Evolutionary conservation across 2,329 filamentous ascomycete genomes (phyloP), one percentile per base, ranked within the genome.

Genomic region (Aureobasidium sp.): DNA sequence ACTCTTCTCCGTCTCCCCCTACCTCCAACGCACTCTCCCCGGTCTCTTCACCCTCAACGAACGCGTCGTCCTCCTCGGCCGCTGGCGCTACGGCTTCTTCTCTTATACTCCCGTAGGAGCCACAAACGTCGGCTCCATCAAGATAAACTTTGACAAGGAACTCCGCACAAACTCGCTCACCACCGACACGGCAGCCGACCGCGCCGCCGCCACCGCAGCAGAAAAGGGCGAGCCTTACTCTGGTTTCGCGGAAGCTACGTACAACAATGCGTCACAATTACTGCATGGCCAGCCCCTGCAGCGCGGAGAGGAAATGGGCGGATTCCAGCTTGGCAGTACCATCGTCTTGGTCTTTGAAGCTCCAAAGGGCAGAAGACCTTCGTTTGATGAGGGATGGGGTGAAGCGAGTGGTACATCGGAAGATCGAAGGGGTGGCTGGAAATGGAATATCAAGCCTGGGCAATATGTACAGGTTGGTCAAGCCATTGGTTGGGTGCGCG

Each of bases 41-140:
- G 93, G 93, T 1, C 84, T 99, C 0, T 99, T 99, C 78, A 97
- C 93, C 0, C 81, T 99, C 22, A 99, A 99, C 75, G 94, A 99
- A 77, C 87, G 94, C 61, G 91, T 99, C 27, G 94, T 96, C 1
- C 84, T 99, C 0, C 82, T 99, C 1, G 94, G 94, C 20, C 84
- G 91, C 63, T 99, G 94, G 94, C 88, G 92, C 62, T 95, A 91
- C 84, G 94, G 94, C 20, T 97, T 99, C 83, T 99, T 99, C 80
- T 89, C 87, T 67, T 97, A 91, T 77, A 93, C 91, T 0, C 92
- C 95, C 15, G 94, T 99, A 37, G 94, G 94, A 65, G 94, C 94
- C 8, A 99, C 94, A 25, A 99, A 99, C 70, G 94, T 99, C 48
- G 94, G 94, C 62, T 95, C 90, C 64, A 97, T 99, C 77, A 89